Evolutionary conservation across 495 filamentous ascomycete genomes (phyloP).

Genomic region (Niebla homalea): DNA sequence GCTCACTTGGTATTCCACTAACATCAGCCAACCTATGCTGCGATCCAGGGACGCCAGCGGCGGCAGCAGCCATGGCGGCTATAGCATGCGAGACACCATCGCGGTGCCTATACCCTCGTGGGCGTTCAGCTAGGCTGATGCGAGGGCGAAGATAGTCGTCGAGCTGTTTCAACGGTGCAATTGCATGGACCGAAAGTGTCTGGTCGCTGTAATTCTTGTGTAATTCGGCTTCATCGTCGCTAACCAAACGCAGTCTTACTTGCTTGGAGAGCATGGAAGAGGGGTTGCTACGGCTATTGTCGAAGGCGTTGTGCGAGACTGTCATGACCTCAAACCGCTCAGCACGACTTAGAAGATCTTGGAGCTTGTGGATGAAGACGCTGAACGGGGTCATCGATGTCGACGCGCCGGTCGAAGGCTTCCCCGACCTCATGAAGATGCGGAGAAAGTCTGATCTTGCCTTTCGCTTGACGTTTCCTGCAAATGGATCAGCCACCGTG

Average conservation of each 20-base stretch:
- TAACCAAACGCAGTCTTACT: conserved; percentile 74
- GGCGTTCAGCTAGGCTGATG: conserved; percentile 72
- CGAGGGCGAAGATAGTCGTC: conserved; percentile 92
- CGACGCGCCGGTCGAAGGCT: conserved; percentile 42
- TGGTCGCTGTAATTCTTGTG: conserved; percentile 76
- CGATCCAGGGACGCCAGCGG: conserved; percentile 41
- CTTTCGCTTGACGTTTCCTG: conserved; percentile 18
- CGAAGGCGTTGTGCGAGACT: conserved; percentile 83
- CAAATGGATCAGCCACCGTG: conserved; percentile 12
- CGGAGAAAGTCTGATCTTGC: conserved; percentile 77
- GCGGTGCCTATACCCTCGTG: conserved; percentile 49
- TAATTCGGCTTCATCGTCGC: conserved; percentile 82
- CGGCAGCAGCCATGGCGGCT: conserved; percentile 62
- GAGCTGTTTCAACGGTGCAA: conserved; percentile 92
- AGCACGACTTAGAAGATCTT: conserved; percentile 87
- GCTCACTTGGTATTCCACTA: conserved; percentile 19
- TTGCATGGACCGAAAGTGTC: conserved; percentile 97
- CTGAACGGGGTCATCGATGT: conserved; percentile 74
- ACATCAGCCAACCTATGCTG: conserved; percentile 22
- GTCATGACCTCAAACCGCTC: conserved; percentile 98
- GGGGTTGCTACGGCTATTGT: conserved; percentile 82
- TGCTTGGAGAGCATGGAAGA: conserved; percentile 96
- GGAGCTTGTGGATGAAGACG: conserved; percentile 81
- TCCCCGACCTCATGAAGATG: conserved; percentile 78
- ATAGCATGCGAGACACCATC: conserved; percentile 56